A percentile compares a stretch with the other conserved stretches of the same genome.
Conservation (phyloP, 257 asterid genomes). For the Solanum paucissectum region DNA sequence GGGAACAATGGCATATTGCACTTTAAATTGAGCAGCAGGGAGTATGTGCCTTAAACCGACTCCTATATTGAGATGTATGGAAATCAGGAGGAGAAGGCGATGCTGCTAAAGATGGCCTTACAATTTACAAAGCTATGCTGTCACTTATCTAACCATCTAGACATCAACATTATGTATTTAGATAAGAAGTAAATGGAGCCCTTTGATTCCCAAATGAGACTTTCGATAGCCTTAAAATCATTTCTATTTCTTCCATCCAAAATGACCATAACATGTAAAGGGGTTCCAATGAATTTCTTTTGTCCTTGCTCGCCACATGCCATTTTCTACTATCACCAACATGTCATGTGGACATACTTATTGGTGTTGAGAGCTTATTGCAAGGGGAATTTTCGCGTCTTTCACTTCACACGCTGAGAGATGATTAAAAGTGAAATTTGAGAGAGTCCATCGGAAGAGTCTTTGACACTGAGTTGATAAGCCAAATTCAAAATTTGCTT, state of each 20-base stretch:
- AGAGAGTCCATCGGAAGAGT: not conserved
- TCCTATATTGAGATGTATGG: not conserved
- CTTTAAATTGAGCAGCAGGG: not conserved
- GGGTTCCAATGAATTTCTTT: not conserved
- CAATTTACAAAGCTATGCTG: not conserved
- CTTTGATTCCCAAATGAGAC: not conserved
- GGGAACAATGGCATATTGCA: not conserved
- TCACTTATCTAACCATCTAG: not conserved
- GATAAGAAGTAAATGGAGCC: not conserved
- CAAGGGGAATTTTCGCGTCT: not conserved
- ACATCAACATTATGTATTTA: not conserved
- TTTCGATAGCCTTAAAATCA: not conserved
- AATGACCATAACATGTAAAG: not conserved
- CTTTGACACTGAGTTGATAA: not conserved
- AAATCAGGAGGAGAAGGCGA: not conserved
- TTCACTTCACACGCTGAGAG: not conserved
- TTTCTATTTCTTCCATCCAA: not conserved
- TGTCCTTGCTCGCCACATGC: not conserved
- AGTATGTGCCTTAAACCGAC: not conserved
- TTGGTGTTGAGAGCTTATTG: not conserved
- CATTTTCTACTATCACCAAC: not conserved
- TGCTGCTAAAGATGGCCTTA: not conserved
- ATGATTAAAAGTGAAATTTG: not conserved
- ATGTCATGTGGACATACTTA: not conserved
- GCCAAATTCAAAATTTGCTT: not conserved